phyloP scores from a whole-genome alignment of 202 grass and related monocot species.

The Carex sylvatica region DNA sequence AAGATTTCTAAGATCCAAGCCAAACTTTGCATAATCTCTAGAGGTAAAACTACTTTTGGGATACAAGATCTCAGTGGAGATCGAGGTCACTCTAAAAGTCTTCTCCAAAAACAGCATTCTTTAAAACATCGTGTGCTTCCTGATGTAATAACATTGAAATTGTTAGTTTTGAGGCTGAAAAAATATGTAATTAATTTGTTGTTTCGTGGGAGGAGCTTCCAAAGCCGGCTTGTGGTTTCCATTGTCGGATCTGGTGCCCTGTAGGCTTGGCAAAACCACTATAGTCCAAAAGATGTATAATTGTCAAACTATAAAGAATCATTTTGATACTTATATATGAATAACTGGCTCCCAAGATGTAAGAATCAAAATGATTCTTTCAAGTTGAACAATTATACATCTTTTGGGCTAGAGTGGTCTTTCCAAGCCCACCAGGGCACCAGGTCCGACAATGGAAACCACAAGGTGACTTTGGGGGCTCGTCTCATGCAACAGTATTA shows the following conservation, averaged over 20 bases:
- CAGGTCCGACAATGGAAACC: not conserved
- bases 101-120: not conserved
- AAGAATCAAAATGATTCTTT: too few species aligned
- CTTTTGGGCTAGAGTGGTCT: not conserved
- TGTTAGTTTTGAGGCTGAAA: not conserved
- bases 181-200: not conserved
- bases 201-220: too few species aligned
- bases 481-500: not conserved
- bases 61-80: not conserved
- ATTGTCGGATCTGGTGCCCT: not conserved
- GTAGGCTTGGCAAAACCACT: not conserved
- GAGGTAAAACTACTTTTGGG: slow-evolving; percentile 6
- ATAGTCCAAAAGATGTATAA: not conserved
- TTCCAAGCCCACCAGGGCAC: not conserved
- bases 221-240: not conserved
- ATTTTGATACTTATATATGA: not conserved
- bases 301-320: not conserved
- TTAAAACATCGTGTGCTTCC: not conserved
- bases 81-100: not conserved
- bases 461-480: not conserved
- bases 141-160: not conserved
- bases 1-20: slow-evolving; percentile 12
- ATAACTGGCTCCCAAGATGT: not conserved
- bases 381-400: not conserved
- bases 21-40: not conserved